Evolutionary conservation across 345 rosid genomes (phyloP), one percentile per base, ranked within the genome.

Genomic region (Erucastrum elatum): DNA sequence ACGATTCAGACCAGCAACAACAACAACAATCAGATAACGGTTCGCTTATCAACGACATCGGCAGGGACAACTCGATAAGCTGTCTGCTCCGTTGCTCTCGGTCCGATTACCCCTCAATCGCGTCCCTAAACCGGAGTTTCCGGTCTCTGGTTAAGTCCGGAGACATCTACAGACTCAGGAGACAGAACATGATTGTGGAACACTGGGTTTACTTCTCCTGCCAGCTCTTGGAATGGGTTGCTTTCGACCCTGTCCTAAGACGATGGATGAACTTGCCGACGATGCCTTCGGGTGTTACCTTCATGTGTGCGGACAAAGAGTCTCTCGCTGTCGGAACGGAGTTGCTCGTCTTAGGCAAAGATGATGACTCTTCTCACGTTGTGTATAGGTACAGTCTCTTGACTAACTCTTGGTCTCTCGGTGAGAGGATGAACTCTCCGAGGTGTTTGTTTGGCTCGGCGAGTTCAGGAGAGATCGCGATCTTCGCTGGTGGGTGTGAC

Each of bases 201-300:
- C 91, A 88, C 56, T 94, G 98, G 98, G 86, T 90, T 10, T 94
- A 92, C 84, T 88, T 92, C 82, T 89, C 97, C 0, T 88, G 94
- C 71, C 78, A 82, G 70, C 85, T 83, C 56, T 62, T 82, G 17
- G 87, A 88, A 70, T 94, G 98, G 98, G 94, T 87, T 74, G 90
- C 90, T 37, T 90, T 86, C 78, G 90, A 92, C 78, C 97, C 98
- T 10, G 58, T 80, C 70, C 74, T 72, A 11, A 2, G 75, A 21
- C 75, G 85, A 17, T 92, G 97, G 97, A 84, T 88, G 89, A 78
- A 76, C 68, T 17, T 94, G 64, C 98, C 97, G 2, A 83, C 31
- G 51, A 86, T 94, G 89, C 70, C 67, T 70, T 59, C 92, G 30
- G 75, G 84, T 62, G 82, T 81, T 4, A 84, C 86, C 26, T 88